Evolutionary conservation across 768 basidiomycete genomes (phyloP).

Genomic region (Trametes maxima): DNA sequence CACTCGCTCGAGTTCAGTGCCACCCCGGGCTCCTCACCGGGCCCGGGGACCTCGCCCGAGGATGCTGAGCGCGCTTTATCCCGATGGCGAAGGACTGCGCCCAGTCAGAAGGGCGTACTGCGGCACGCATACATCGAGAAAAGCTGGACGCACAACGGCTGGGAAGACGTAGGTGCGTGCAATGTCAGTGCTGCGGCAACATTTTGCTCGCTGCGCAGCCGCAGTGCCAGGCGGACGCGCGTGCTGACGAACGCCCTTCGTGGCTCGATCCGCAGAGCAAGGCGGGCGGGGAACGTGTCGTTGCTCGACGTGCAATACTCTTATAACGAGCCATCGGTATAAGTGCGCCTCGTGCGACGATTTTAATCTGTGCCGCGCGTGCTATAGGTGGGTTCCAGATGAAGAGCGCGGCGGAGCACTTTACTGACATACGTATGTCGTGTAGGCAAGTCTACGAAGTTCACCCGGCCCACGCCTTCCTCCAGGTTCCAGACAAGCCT

Average conservation of each 20-base stretch:
- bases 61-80: constrained; percentile 54
- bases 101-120: constrained; percentile 70
- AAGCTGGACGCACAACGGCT: constrained; percentile 79
- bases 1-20: constrained; percentile 71
- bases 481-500: constrained; percentile 72
- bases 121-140: constrained; percentile 88
- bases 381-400: constrained; percentile 62
- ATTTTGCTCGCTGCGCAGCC: constrained; percentile 3
- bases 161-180: constrained; percentile 85
- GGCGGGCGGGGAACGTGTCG: constrained; percentile 62
- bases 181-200: neutral
- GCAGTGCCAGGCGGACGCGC: constrained; percentile 5
- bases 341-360: constrained; percentile 83
- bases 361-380: constrained; percentile 80
- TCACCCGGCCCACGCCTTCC: constrained; percentile 87
- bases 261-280: constrained; percentile 54
- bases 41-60: constrained; percentile 48
- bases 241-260: neutral
- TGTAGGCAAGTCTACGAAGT: constrained; percentile 86
- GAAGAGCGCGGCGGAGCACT: neutral
- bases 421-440: constrained; percentile 10
- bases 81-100: constrained; percentile 68
- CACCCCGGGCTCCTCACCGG: constrained; percentile 50
- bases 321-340: constrained; percentile 66
- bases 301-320: constrained; percentile 82